Base-by-base conservation (phyloP, 345 rosid species). In the Syzygium jambos region DNA sequence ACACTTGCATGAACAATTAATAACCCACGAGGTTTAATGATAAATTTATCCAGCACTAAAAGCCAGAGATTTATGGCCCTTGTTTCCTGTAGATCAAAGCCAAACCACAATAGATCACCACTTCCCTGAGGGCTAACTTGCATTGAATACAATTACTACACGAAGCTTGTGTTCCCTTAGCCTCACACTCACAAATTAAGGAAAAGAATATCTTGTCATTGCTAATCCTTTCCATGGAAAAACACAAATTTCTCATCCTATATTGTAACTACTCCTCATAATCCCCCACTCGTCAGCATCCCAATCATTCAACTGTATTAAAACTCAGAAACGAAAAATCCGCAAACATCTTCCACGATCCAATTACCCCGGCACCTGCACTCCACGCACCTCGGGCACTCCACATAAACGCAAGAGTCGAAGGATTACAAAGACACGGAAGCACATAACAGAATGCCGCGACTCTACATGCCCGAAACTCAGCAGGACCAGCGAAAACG, bases 1-100 rank as follows among this genome's bases (percentile, higher is more conserved):
- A 92, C 89, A 88, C 92, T 98, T 93, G 90, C 41, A 52, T 9
- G 38, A 73, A 84, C 30, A 27, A 52, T 49, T 41, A 22, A 38
- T 4, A 38, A 34, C 11, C 80, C 49, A 34, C 6, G 49, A 34
- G 14, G 27, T 38, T 38, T 5, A 38, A 34, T 17, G 80, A 73
- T 16, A 73, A 25, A 73, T 19, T 34, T 73, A 9, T 73, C 80
- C 80, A 73, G 80, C 80, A 73, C 49, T 2, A 34, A 5, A 68
- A 68, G 25, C 80, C 80, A 4, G 80, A 68, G 14, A 73, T 73
- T 9, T 1, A 9, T 19, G 49, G 80, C 49, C 80, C 49, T 1
- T 19, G 8, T 73, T 68, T 5, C 25, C 80, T 38, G 49, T 34
- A 22, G 4, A 9, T 34, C 49, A 38, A 34, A 38, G 49, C 80